Conservation (phyloP, 768 basidiomycete species). For the Leccinum aurantiacum region DNA sequence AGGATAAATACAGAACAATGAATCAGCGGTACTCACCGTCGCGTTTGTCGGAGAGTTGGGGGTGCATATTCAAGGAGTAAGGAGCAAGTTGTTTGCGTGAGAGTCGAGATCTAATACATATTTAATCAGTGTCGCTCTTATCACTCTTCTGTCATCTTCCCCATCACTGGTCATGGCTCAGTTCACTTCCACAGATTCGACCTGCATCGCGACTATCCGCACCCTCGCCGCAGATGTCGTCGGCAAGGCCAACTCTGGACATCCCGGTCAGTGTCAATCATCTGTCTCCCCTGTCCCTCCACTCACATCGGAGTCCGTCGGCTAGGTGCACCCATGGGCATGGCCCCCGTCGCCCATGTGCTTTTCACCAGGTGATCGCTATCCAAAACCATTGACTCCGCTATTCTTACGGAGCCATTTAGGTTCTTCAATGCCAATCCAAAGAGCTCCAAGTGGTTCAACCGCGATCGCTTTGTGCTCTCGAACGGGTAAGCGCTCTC, state of each 20-base stretch:
- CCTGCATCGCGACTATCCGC: constrained; percentile 71
- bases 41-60: constrained; percentile 69
- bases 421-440: constrained; percentile 91
- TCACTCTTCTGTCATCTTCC: constrained; percentile 8
- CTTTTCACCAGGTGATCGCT: constrained; percentile 65
- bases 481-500: constrained; percentile 75
- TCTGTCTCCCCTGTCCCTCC: neutral
- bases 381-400: neutral
- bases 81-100: constrained; percentile 5
- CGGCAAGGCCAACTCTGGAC: constrained; percentile 89
- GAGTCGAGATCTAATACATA: neutral
- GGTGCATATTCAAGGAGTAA: constrained; percentile 49
- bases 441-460: constrained; percentile 89
- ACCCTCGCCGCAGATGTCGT: constrained; percentile 76
- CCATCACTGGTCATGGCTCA: constrained; percentile 36
- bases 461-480: constrained; percentile 95
- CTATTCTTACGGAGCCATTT: constrained; percentile 2
- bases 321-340: constrained; percentile 88
- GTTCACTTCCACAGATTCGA: constrained; percentile 48
- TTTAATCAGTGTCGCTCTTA: constrained; percentile 7
- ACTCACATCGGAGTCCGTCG: neutral
- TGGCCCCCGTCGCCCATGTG: constrained; percentile 82
- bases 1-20: neutral
- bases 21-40: constrained; percentile 38
- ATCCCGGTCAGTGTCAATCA: constrained; percentile 57